Evolutionary conservation across 176 grass and related monocot species (phyloP).

Genomic region (Typha latifolia): DNA sequence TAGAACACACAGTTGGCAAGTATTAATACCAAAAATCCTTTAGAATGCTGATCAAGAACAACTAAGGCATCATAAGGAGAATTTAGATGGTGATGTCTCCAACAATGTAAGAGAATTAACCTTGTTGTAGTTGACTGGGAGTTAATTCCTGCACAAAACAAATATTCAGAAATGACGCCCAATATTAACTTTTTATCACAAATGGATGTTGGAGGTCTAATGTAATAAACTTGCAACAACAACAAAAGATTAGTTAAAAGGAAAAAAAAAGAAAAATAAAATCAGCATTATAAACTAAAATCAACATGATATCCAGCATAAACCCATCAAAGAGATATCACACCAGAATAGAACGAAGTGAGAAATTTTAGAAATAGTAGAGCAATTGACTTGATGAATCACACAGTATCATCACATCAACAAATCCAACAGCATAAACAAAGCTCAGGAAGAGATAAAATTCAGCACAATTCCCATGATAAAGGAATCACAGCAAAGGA

Average conservation of each 20-base stretch:
- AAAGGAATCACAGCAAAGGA: too few relatives aligned
- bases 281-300: too few relatives aligned
- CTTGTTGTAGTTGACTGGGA: conserved; percentile 22
- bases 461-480: too few relatives aligned
- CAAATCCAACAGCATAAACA: too few relatives aligned
- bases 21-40: not conserved
- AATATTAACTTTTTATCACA: not conserved
- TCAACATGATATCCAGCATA: too few relatives aligned
- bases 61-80: not conserved
- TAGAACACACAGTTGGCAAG: not conserved
- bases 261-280: too few relatives aligned
- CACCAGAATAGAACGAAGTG: too few relatives aligned
- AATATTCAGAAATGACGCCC: not conserved
- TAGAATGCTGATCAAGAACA: not conserved
- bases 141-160: conserved; percentile 21
- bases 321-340: too few relatives aligned
- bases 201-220: not conserved
- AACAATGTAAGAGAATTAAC: conserved; percentile 1
- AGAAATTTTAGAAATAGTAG: too few relatives aligned
- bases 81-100: not conserved
- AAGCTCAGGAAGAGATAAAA: too few relatives aligned
- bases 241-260: not conserved
- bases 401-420: too few relatives aligned
- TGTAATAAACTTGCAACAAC: not conserved
- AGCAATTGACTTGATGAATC: too few relatives aligned